Evolutionary conservation across 2,329 filamentous ascomycete species (phyloP), one percentile per base, ranked within the genome.

Genomic region (Xylaria sp.): DNA sequence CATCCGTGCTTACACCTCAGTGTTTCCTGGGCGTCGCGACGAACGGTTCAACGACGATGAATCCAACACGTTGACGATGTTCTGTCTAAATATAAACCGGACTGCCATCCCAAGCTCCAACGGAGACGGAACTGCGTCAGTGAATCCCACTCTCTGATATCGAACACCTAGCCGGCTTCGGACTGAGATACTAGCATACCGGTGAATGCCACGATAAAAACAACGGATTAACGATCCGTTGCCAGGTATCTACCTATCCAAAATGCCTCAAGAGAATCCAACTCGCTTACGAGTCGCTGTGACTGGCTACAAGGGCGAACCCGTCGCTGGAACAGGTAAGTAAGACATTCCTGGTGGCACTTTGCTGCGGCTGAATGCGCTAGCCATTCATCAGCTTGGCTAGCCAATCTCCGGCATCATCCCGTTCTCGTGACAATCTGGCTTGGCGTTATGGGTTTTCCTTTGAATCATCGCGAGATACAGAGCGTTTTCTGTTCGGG

Each of bases 321-420:
- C 10, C 19, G n/a, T 39, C 19, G 42, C 55, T 53, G 16, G n/a
- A 61, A 59, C 6, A 10, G 59, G 61, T 37, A 59, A 6, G 23
- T 61, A 49, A 59, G 51, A 37, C 52, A 11, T 9, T 30, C 23
- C 23, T 30, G 23, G 23, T 19, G n/a, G n/a, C 7, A 9, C n/a
- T 16, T 18, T 48, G n/a, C 49, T 64, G 62, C 62, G 62, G 62
- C 62, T 64, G 62, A 62, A 19, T 30, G 54, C 58, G 53, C 60
- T 60, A 62, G 50, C 37, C 8, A 13, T 39, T 54, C 42, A 58
- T 60, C 62, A 64, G 61, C 57, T 61, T 10, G 30, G 42, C 16
- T 42, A 35, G 16, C 5, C 56, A 30, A 50, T 56, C 42, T 56
- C 50, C 46, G 48, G 34, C 30, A 52, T 11, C 11, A 30, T 30